These are phyloP conservation scores for Saccharomycopsis vini DNA, from an alignment of 805 yeast genomes.

Conservation along the genomic window DNA sequence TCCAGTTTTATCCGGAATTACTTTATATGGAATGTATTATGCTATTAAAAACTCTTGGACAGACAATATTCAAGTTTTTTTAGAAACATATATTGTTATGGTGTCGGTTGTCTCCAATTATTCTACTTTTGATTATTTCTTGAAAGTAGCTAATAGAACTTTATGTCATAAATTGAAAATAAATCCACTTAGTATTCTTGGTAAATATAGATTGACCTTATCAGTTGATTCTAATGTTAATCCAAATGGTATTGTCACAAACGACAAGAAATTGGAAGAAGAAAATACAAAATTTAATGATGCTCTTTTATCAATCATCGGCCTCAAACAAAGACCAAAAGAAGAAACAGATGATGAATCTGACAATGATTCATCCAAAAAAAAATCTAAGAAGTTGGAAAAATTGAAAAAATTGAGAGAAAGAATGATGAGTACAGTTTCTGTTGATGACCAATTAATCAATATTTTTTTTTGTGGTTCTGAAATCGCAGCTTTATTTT, in stretches of 20 bases:
- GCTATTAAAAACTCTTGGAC: slow-evolving; percentile 28
- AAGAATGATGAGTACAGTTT: slow-evolving; percentile 13
- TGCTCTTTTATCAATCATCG: background rate
- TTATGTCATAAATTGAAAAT: slow-evolving; percentile 24
- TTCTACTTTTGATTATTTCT: slow-evolving; percentile 24
- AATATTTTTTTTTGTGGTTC: slow-evolving; percentile 30
- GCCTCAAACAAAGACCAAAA: background rate
- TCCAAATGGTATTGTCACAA: slow-evolving; percentile 32
- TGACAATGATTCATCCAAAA: background rate
- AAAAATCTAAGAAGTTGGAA: slow-evolving; percentile 1
- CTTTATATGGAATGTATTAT: slow-evolving; percentile 33
- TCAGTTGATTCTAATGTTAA: slow-evolving; percentile 28
- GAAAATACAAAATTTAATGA: slow-evolving; percentile 20
- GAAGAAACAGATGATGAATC: slow-evolving; percentile 1
- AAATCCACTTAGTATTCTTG: slow-evolving; percentile 25
- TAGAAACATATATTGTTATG: slow-evolving; percentile 31
- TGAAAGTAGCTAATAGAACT: slow-evolving; percentile 25
- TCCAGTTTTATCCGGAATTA: slow-evolving; percentile 37
- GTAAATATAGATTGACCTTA: slow-evolving; percentile 35
- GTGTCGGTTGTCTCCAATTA: slow-evolving; percentile 29
- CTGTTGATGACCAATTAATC: slow-evolving; percentile 26
- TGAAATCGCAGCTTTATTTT: slow-evolving; percentile 22
- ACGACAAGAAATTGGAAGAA: slow-evolving; percentile 26
- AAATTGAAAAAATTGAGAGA: slow-evolving; percentile 9
- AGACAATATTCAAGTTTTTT: slow-evolving; percentile 25